Percentiles rank a stretch among this genome's conserved stretches.
Conservation (phyloP, 177 flowering plant genomes). For the Vitis hybrid region DNA sequence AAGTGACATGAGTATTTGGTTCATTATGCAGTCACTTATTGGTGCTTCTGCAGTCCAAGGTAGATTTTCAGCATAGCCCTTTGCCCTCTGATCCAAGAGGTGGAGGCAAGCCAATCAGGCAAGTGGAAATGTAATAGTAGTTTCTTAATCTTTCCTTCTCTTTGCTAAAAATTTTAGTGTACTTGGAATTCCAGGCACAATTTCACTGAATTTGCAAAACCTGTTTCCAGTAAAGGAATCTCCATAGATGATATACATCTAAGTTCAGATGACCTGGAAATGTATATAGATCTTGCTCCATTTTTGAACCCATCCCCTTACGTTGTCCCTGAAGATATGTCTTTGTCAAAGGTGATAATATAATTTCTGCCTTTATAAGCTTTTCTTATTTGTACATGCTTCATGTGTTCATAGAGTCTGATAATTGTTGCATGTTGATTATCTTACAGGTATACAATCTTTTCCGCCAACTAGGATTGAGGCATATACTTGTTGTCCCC, state of each 20-base stretch:
- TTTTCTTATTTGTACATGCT: not conserved
- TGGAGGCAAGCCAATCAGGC: conserved; percentile 68
- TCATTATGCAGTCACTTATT: conserved; percentile 72
- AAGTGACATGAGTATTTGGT: conserved; percentile 13
- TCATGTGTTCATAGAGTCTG: not conserved
- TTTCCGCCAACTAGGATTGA: conserved; percentile 91
- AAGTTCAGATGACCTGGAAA: conserved; percentile 88
- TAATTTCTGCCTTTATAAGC: not conserved
- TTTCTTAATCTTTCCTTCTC: not conserved
- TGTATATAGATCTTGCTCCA: conserved; percentile 96
- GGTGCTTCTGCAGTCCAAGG: conserved; percentile 88
- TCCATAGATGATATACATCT: conserved; percentile 77
- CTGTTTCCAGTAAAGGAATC: conserved; percentile 88
- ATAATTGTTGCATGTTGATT: conserved; percentile 15
- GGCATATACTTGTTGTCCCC: conserved; percentile 95
- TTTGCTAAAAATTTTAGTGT: conserved; percentile 14
- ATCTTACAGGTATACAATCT: conserved; percentile 80
- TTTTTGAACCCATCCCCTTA: conserved; percentile 94
- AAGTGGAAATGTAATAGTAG: conserved; percentile 5
- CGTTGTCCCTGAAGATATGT: conserved; percentile 96
- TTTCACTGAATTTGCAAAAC: conserved; percentile 83
- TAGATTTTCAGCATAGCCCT: conserved; percentile 92
- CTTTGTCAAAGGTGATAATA: conserved; percentile 75
- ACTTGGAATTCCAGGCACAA: conserved; percentile 63
- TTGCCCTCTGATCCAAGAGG: conserved; percentile 63